Conservation (phyloP, 106 monocot genomes). For the Narthecium ossifragum region DNA sequence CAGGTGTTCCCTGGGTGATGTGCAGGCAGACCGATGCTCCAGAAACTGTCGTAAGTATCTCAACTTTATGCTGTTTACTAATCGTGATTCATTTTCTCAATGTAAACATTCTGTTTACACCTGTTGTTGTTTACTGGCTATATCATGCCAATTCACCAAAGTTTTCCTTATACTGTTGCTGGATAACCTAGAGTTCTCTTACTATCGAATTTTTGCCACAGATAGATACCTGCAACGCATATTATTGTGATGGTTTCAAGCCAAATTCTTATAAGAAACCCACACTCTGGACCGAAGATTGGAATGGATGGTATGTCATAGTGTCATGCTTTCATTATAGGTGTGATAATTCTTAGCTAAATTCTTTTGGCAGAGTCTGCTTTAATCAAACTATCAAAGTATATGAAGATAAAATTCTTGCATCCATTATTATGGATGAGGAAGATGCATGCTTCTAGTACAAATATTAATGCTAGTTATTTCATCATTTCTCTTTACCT, state of each 20-base stretch:
- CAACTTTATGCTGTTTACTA: neutral
- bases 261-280: slow-evolving; percentile 88
- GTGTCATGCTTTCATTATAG: slow-evolving; percentile 4
- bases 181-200: too few relatives aligned
- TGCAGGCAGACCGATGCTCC: slow-evolving; percentile 95
- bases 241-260: slow-evolving; percentile 89
- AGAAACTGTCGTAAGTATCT: slow-evolving; percentile 61
- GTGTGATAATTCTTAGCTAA: too few relatives aligned
- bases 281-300: slow-evolving; percentile 93
- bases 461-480: too few relatives aligned
- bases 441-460: too few relatives aligned
- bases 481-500: too few relatives aligned
- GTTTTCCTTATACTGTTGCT: too few relatives aligned
- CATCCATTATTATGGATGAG: too few relatives aligned
- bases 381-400: too few relatives aligned
- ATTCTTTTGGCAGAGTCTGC: too few relatives aligned
- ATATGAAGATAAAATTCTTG: too few relatives aligned
- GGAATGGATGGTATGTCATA: slow-evolving; percentile 88
- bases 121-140: slow-evolving; percentile 6
- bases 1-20: slow-evolving; percentile 96
- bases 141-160: too few relatives aligned
- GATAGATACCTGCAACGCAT: slow-evolving; percentile 94
- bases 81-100: neutral
- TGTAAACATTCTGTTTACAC: slow-evolving; percentile 7
- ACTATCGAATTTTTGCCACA: slow-evolving; percentile 37